Evolutionary conservation across 331 rosid species (phyloP).

Genomic region (Malus hybrid): DNA sequence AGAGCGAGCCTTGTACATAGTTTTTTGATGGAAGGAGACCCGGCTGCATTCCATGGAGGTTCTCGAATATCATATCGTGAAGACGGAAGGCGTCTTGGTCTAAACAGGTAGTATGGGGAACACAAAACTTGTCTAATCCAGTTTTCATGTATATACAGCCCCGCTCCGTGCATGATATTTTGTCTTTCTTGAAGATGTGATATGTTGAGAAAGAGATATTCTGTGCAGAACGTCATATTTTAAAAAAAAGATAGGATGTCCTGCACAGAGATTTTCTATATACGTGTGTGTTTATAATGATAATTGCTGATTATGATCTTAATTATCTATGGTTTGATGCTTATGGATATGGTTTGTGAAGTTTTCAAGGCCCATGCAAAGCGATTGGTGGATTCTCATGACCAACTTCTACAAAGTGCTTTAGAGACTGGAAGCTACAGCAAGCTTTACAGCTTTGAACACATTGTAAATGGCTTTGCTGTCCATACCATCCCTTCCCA

Average conservation of each 20-base stretch:
- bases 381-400: constrained; percentile 45
- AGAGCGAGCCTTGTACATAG: constrained; percentile 51
- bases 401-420: constrained; percentile 39
- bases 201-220: too few species aligned
- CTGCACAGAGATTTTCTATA: too few species aligned
- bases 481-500: constrained; percentile 68
- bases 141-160: neutral
- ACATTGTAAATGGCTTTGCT: constrained; percentile 64
- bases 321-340: neutral
- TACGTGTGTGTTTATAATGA: neutral
- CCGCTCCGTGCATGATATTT: too few species aligned
- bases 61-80: neutral
- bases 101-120: constrained; percentile 11
- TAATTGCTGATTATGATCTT: neutral
- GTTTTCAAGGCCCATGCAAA: constrained; percentile 32
- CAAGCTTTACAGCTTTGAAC: constrained; percentile 64
- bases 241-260: too few species aligned
- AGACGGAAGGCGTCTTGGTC: constrained; percentile 9
- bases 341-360: constrained; percentile 24
- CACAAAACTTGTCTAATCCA: neutral
- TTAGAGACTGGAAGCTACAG: constrained; percentile 42
- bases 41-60: constrained; percentile 33
- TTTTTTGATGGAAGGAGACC: constrained; percentile 51
- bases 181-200: too few species aligned
- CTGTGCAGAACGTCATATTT: too few species aligned